A percentile compares a stretch with the other conserved stretches of the same genome.
These are phyloP conservation scores for Raffaelea ambrosiae DNA, from an alignment of 2,329 filamentous ascomycete species.

Conservation along the genomic window DNA sequence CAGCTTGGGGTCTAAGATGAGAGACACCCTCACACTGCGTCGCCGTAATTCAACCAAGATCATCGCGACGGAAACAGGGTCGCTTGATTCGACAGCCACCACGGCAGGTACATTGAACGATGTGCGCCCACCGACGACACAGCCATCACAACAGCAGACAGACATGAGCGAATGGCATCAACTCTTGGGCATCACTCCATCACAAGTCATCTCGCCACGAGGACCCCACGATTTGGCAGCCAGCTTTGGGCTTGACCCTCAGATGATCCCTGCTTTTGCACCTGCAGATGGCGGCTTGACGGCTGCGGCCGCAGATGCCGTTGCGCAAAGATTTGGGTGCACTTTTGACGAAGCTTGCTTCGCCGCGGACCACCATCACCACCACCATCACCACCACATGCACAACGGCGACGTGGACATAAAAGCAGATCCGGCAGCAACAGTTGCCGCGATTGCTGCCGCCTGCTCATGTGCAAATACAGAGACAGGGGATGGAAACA, in stretches of 20 bases:
- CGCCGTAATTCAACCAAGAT: conserved; percentile 4
- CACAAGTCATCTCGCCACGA: not conserved
- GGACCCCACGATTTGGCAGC: not conserved
- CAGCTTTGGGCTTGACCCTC: not conserved
- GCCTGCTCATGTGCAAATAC: conserved; percentile 1
- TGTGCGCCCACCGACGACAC: not conserved
- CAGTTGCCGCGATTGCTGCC: not conserved
- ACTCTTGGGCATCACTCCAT: not conserved
- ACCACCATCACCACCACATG: conserved; percentile 2
- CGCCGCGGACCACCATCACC: conserved; percentile 1
- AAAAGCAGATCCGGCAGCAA: not conserved
- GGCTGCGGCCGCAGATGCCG: not conserved
- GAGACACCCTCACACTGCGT: conserved; percentile 9
- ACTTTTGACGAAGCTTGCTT: not conserved
- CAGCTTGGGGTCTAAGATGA: conserved; percentile 19
- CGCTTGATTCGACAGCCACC: not conserved
- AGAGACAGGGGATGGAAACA: not conserved
- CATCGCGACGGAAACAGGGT: not conserved
- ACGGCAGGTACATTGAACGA: not conserved
- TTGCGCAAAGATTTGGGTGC: not conserved
- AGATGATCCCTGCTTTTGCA: not conserved
- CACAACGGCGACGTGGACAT: not conserved
- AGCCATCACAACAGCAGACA: not conserved
- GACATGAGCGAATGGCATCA: conserved; percentile 3
- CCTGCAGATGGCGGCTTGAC: not conserved